Base-by-base conservation (phyloP, 257 asterid genomes). In the Eucommia ulmoides region DNA sequence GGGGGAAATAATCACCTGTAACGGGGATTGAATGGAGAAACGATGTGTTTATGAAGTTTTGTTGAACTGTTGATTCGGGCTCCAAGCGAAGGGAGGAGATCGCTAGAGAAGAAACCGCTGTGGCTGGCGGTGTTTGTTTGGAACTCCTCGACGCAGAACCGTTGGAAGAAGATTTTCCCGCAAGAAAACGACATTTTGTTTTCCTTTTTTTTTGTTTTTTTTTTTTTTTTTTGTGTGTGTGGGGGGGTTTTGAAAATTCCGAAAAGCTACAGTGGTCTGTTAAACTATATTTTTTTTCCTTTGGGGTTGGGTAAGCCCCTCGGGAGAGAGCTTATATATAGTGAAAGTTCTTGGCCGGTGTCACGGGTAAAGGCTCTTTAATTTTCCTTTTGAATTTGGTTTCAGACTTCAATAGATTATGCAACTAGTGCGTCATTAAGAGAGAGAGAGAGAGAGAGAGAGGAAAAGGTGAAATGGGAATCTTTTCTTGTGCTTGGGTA, bases 61-160 rank as follows among this genome's bases (percentile, higher is more conserved):
- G 79, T 79, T 0, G 83, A 50, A 9, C 63, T 79, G 50, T 84
- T 84, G 54, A 82, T 78, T 56, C 80, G 57, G 38, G 88, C 91
- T 46, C 97, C 97, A 11, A 88, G 94, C 45, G 95, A 81, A 3
- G 97, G 97, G 41, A 88, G 79, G 24, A 84, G 93, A 50, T 79
- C 84, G 20, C 59, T 53, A 18, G 86, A 77, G 79, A 88, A 83
- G 78, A 81, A 84, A 11, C 85, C 71, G n/a, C n/a, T n/a, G n/a
- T n/a, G n/a, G 18, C 65, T 63, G 47, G 49, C 33, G 2, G 64
- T 52, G 59, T 67, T 61, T 38, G 56, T 62, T 20, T 58, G 69
- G 52, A 59, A 73, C 22, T 77, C 93, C 52, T 77, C 87, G 3
- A 82, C 67, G 65, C 84, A 81, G 65, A 84, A 84, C 59, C 93